Evolutionary conservation across 352 stramenopile genomes (phyloP).

Genomic region (Peronosclerospora sorghi): DNA sequence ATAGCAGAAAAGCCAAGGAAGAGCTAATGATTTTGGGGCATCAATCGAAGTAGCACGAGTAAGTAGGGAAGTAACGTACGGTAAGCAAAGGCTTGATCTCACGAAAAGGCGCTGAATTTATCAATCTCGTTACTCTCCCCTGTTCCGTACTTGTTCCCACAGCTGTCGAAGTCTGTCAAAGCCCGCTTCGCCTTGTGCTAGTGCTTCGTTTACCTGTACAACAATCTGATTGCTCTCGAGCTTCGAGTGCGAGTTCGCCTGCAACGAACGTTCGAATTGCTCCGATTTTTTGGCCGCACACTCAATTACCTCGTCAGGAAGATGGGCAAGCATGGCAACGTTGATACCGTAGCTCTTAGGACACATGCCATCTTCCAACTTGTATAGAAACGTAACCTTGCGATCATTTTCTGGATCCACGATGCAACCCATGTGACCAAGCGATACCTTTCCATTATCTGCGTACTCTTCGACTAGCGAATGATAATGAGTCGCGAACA

Average conservation of each 20-base stretch:
- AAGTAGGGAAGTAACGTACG: too few relatives aligned
- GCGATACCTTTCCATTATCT: conserved; percentile 41
- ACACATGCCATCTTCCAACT: conserved; percentile 91
- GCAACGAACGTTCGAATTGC: conserved; percentile 81
- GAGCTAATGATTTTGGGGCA: too few relatives aligned
- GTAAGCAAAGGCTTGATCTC: too few relatives aligned
- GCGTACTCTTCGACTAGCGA: conserved; percentile 87
- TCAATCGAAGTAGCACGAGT: too few relatives aligned
- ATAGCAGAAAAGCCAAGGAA: too few relatives aligned
- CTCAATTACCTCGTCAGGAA: conserved; percentile 92
- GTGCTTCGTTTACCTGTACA: conserved; percentile 14
- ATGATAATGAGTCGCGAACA: conserved; percentile 99
- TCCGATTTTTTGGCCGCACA: conserved; percentile 85
- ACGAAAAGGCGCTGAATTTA: too few relatives aligned
- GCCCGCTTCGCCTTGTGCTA: conserved; percentile 23
- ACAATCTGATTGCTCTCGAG: conserved; percentile 13
- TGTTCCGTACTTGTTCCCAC: too few relatives aligned
- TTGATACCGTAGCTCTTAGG: conserved; percentile 99
- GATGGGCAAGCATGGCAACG: conserved; percentile 94
- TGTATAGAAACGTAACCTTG: conserved; percentile 99
- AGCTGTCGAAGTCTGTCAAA: conserved; percentile 23
- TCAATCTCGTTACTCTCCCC: too few relatives aligned
- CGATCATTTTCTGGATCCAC: conserved; percentile 73
- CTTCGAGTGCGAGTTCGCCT: conserved; percentile 23
- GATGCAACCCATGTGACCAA: conserved; percentile 78